phyloP scores from a whole-genome alignment of 768 basidiomycete genomes.

The Suillus variegatus region DNA sequence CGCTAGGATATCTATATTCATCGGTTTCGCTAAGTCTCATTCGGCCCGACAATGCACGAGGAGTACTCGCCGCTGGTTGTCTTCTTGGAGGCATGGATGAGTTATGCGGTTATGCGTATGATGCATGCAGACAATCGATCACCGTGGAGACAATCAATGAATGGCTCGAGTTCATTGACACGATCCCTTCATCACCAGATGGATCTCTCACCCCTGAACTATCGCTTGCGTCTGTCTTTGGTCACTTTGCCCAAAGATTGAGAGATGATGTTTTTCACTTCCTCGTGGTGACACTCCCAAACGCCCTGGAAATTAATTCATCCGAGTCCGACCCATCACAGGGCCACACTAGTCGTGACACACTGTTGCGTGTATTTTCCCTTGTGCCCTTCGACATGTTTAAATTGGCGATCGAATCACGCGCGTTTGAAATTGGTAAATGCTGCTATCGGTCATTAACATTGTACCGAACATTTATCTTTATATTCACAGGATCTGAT shows the following conservation, averaged over 20 bases:
- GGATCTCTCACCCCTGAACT: constrained; percentile 47
- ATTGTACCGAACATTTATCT: constrained; percentile 14
- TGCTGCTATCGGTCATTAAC: constrained; percentile 16
- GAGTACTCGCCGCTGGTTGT: constrained; percentile 82
- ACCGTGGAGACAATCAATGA: constrained; percentile 69
- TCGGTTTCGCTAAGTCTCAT: constrained; percentile 67
- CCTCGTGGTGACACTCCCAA: constrained; percentile 74
- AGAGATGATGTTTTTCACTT: constrained; percentile 79
- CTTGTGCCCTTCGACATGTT: constrained; percentile 87
- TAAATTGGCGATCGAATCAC: constrained; percentile 79
- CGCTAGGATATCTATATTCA: constrained; percentile 81
- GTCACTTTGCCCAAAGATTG: constrained; percentile 73
- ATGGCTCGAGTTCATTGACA: constrained; percentile 79
- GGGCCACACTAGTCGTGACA: constrained; percentile 55
- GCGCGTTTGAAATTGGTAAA: constrained; percentile 77
- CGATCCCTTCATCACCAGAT: constrained; percentile 49
- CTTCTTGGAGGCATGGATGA: constrained; percentile 88
- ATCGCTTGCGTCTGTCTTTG: constrained; percentile 62
- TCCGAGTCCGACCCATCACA: constrained; percentile 39
- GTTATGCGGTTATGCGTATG: constrained; percentile 77
- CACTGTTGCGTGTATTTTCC: constrained; percentile 73
- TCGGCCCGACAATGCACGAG: constrained; percentile 78
- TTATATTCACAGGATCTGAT: constrained; percentile 59
- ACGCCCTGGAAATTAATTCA: constrained; percentile 55
- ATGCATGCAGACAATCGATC: constrained; percentile 75